Percentiles rank a stretch among this genome's conserved stretches.
These are phyloP conservation scores for Umbelopsis ramanniana DNA, from an alignment of 192 early-diverging fungal species.

Conservation along the genomic window DNA sequence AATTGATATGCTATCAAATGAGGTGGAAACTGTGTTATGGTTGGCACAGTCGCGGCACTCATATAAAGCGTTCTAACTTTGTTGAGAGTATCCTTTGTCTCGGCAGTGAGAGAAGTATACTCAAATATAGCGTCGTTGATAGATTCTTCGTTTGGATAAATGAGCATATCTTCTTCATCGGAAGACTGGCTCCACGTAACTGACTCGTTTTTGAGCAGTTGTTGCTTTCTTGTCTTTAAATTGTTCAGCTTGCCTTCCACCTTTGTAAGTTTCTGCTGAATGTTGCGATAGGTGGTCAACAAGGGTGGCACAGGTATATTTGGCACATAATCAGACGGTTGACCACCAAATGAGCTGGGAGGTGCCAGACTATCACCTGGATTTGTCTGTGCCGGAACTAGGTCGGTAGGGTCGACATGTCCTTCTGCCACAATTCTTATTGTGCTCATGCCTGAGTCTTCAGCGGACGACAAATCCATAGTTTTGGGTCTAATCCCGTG, in stretches of 20 bases:
- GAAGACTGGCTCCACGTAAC: neutral
- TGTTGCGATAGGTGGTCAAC: conserved; percentile 48
- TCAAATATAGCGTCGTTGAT: conserved; percentile 48
- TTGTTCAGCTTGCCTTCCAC: conserved; percentile 42
- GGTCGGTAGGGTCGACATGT: conserved; percentile 51
- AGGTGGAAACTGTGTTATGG: conserved; percentile 60
- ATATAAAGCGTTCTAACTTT: conserved; percentile 55
- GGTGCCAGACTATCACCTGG: conserved; percentile 47
- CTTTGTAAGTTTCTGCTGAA: conserved; percentile 52
- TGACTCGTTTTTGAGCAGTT: neutral
- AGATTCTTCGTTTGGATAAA: conserved; percentile 27
- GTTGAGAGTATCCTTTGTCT: conserved; percentile 52
- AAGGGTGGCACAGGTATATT: conserved; percentile 62
- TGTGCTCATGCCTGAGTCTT: neutral
- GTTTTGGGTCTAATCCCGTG: neutral
- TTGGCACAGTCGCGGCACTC: conserved; percentile 55
- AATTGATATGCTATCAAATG: conserved; percentile 72
- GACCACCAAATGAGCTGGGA: conserved; percentile 21
- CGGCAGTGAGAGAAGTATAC: conserved; percentile 47
- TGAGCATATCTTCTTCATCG: conserved; percentile 4
- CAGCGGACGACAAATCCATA: neutral
- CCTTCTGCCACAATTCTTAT: conserved; percentile 18
- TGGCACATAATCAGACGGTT: conserved; percentile 53
- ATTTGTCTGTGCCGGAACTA: conserved; percentile 51
- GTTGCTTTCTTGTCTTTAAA: conserved; percentile 21